Evolutionary conservation across 805 yeast species (phyloP), one percentile per base, ranked within the genome.

Genomic region (Nakazawaea holstii): DNA sequence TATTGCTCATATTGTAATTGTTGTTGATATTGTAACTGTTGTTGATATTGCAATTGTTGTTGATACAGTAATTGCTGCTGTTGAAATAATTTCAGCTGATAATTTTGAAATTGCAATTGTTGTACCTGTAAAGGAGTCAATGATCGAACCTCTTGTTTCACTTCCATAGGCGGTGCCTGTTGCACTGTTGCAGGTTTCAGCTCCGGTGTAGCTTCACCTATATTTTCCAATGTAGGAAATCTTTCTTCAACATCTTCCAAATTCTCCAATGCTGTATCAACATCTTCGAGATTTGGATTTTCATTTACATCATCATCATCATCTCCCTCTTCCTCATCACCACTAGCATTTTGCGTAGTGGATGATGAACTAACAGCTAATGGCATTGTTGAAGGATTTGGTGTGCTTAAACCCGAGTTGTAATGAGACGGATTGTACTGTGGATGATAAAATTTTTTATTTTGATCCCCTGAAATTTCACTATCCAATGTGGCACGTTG

Each of bases 231-330:
- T 2, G 76, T 69, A 0, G 80, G 84, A 53, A 70, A 79, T 42
- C 82, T 61, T 48, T 73, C 73, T 54, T 76, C 82, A 1, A 72
- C 76, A 31, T 73, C 61, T 6, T 66, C 73, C 29, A 74, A 46
- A 17, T 69, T 61, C 7, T 60, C 70, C 24, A 71, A 46, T n/a
- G 68, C 73, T 9, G 59, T 60, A 28, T 62, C 38, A 15, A 13
- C 36, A 11, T 46, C 49, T n/a, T 41, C 38, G 1, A 31, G 6
- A 44, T 44, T 24, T 13, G 27, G n/a, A 13, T 5, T 20, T 20
- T 20, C 24, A 15, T 41, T 37, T 31, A 10, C 31, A 11, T 32
- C 17, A 14, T 41, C 37, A 17, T 41, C 57, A 29, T 56, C 60
- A n/a, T 30, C 26, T 4, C 35, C 46, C 30, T 48, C 45, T 6